phyloP scores from a whole-genome alignment of 345 rosid genomes.

The Eucalyptus regnans region DNA sequence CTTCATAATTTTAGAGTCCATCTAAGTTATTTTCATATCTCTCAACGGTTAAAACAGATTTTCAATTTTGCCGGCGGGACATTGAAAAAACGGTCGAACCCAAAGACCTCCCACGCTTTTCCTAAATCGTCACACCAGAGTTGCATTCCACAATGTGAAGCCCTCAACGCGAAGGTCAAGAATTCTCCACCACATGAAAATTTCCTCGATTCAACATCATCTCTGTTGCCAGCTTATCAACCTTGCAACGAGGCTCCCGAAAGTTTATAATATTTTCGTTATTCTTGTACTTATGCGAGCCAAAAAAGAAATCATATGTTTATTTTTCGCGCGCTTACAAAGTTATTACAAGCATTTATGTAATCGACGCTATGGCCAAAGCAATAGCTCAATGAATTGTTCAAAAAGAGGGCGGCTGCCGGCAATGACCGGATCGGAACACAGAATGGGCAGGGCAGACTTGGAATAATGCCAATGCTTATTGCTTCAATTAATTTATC shows the following conservation, averaged over 20 bases:
- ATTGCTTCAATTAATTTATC: background rate
- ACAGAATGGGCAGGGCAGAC: background rate
- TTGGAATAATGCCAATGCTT: background rate
- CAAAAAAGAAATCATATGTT: background rate
- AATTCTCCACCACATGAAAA: background rate
- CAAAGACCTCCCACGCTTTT: background rate
- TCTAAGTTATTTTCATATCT: background rate
- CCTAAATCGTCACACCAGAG: background rate
- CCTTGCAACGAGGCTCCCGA: background rate
- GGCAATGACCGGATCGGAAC: background rate
- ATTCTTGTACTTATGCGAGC: background rate
- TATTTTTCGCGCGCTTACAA: background rate
- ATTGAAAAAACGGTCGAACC: background rate
- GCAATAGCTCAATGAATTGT: too few species aligned
- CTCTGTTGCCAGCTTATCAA: background rate
- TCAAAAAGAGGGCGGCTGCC: background rate
- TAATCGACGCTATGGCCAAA: too few species aligned
- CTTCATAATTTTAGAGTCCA: background rate
- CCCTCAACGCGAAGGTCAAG: background rate
- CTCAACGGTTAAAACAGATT: background rate
- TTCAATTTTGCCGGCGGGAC: background rate
- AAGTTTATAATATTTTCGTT: background rate
- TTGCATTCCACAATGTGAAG: background rate
- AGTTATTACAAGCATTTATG: background rate
- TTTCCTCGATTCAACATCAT: background rate